phyloP scores from a whole-genome alignment of 768 basidiomycete species.

The Podaxis sp. region DNA sequence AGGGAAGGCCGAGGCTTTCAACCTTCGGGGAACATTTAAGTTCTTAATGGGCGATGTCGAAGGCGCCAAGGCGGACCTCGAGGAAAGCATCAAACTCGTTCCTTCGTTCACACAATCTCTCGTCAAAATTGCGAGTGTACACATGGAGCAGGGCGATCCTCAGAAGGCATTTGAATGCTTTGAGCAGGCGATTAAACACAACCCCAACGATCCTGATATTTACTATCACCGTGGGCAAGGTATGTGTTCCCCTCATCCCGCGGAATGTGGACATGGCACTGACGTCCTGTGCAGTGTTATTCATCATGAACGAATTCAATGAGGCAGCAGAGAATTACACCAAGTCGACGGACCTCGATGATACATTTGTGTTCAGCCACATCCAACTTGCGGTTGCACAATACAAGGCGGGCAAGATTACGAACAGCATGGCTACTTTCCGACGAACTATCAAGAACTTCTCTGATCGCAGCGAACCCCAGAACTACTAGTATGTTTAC shows the following conservation, averaged over 20 bases:
- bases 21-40: slow-evolving; percentile 96
- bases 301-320: slow-evolving; percentile 88
- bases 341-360: slow-evolving; percentile 84
- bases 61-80: slow-evolving; percentile 80
- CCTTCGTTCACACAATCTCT: slow-evolving; percentile 79
- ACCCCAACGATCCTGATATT: slow-evolving; percentile 86
- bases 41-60: slow-evolving; percentile 85
- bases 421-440: slow-evolving; percentile 91
- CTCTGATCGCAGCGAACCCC: slow-evolving; percentile 83
- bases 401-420: slow-evolving; percentile 81
- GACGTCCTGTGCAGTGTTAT: slow-evolving; percentile 56
- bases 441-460: slow-evolving; percentile 78
- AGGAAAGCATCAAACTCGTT: slow-evolving; percentile 64
- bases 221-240: slow-evolving; percentile 99
- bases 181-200: slow-evolving; percentile 79
- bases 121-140: slow-evolving; percentile 94
- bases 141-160: slow-evolving; percentile 92
- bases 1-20: slow-evolving; percentile 83
- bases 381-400: slow-evolving; percentile 97
- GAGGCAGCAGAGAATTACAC: slow-evolving; percentile 89
- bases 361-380: slow-evolving; percentile 90
- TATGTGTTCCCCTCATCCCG: slow-evolving; percentile 24
- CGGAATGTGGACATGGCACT: not conserved
- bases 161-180: slow-evolving; percentile 88
- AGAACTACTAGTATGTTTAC: slow-evolving; percentile 86